A percentile compares a stretch with the other conserved stretches of the same genome.
Evolutionary conservation across 1,284 basidiomycete species (phyloP).

Genomic region (Hymenochaete sp.): DNA sequence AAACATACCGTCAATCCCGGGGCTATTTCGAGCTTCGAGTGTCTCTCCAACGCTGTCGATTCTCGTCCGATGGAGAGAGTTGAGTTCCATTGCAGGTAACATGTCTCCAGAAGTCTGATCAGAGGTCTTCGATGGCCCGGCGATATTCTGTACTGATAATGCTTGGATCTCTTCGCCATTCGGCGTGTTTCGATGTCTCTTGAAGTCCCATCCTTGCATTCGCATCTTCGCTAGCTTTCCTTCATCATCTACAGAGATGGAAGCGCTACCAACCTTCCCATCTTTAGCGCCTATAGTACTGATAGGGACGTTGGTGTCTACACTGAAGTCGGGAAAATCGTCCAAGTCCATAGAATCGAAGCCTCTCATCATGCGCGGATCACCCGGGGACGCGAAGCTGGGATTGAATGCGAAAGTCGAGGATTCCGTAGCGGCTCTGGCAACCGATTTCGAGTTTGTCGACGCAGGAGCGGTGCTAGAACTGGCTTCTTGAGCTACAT

Average conservation of each 20-base stretch:
- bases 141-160: slow-evolving; percentile 2
- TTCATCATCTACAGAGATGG: slow-evolving; percentile 44
- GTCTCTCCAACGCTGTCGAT: slow-evolving; percentile 62
- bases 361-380: background rate
- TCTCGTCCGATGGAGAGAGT: slow-evolving; percentile 48
- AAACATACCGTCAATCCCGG: too few species aligned
- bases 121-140: background rate
- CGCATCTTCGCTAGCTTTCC: slow-evolving; percentile 38
- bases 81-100: slow-evolving; percentile 36
- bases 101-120: background rate
- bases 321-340: slow-evolving; percentile 21
- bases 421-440: too few species aligned
- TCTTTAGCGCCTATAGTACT: slow-evolving; percentile 25
- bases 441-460: background rate
- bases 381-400: slow-evolving; percentile 26
- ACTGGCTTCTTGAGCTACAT: slow-evolving; percentile 18
- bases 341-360: slow-evolving; percentile 18
- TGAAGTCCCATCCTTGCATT: slow-evolving; percentile 66
- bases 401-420: slow-evolving; percentile 22
- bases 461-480: background rate
- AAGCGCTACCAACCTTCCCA: slow-evolving; percentile 22
- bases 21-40: slow-evolving; percentile 78
- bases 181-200: slow-evolving; percentile 41
- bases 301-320: slow-evolving; percentile 48
- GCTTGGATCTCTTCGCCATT: slow-evolving; percentile 13